Evolutionary conservation across 75 land plant genomes (phyloP).

Genomic region (Adiantum capillusveneris): DNA sequence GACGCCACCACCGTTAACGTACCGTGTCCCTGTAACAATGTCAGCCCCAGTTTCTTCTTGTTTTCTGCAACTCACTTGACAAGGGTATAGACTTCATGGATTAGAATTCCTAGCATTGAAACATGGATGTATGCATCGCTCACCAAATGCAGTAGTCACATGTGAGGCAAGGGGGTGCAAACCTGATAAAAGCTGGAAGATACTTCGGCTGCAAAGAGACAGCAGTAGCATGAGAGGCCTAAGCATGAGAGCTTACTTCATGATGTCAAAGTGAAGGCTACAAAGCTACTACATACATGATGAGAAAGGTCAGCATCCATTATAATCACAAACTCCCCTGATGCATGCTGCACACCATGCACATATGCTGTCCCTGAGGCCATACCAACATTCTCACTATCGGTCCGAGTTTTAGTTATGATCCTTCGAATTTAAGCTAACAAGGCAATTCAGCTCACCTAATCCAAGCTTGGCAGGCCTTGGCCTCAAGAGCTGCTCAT

Average conservation of each 20-base stretch:
- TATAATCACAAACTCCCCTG: conserved; percentile 82
- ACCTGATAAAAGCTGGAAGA: conserved; percentile 89
- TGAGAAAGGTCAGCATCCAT: conserved; percentile 99
- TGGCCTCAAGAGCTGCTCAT: conserved; percentile 81
- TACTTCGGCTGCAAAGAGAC: conserved; percentile 82
- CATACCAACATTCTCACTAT: not conserved
- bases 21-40: conserved; percentile 92
- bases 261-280: not conserved
- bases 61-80: conserved; percentile 37
- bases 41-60: conserved; percentile 82
- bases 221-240: not conserved
- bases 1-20: conserved; percentile 85
- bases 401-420: not conserved
- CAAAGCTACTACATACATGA: conserved; percentile 48
- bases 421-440: not conserved
- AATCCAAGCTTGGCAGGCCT: conserved; percentile 88
- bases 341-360: conserved; percentile 91
- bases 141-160: not conserved
- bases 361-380: conserved; percentile 83
- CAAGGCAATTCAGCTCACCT: conserved; percentile 33
- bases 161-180: conserved; percentile 5
- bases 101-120: not conserved
- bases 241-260: not conserved
- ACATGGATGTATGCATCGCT: too few relatives aligned
- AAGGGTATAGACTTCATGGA: not conserved